Evolutionary conservation across 129 eudicot genomes (phyloP).

Genomic region (Artemisia argyi): DNA sequence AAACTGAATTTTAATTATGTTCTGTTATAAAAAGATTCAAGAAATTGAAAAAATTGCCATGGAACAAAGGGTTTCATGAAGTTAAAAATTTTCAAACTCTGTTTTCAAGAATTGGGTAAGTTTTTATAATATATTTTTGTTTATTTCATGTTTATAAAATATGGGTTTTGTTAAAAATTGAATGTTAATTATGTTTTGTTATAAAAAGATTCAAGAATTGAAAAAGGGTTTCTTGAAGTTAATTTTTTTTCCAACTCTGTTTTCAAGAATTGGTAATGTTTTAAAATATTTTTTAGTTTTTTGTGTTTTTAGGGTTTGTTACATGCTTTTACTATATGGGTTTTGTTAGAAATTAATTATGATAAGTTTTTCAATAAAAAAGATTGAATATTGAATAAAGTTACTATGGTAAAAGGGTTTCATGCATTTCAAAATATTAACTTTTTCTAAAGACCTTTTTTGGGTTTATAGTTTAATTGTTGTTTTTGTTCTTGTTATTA

Average conservation of each 20-base stretch:
- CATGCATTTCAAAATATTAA: neutral
- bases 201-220: neutral
- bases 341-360: slow-evolving; percentile 18
- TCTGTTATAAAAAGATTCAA: no score
- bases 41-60: no score
- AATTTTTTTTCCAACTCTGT: neutral
- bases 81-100: no score
- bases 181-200: slow-evolving; percentile 8
- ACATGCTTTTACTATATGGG: slow-evolving; percentile 18
- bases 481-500: neutral
- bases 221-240: no score
- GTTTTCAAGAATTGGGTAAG: slow-evolving; percentile 37
- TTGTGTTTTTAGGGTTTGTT: slow-evolving; percentile 4
- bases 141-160: slow-evolving; percentile 14
- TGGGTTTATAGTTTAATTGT: neutral
- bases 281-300: neutral
- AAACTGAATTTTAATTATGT: no score
- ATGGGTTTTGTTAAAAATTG: slow-evolving; percentile 21
- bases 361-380: neutral
- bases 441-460: slow-evolving; percentile 19
- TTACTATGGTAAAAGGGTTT: no score
- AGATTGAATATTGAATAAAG: no score
- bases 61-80: no score
- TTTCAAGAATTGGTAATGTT: slow-evolving; percentile 32
- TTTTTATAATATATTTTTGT: neutral